These are phyloP conservation scores for Areca catechu DNA, from an alignment of 176 grass and related monocot genomes.

Conservation along the genomic window DNA sequence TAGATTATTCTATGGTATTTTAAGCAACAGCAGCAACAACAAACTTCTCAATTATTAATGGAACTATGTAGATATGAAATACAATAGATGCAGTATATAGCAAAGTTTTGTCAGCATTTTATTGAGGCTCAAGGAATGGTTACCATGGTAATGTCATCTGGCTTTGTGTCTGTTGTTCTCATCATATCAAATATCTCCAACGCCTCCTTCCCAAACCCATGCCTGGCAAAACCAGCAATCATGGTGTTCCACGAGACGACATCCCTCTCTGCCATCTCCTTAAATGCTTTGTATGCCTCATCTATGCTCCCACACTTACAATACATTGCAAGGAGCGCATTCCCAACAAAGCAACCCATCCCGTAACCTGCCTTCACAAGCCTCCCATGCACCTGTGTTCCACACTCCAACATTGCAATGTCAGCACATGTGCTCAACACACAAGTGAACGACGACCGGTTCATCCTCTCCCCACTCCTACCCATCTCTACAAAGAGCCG, in stretches of 20 bases:
- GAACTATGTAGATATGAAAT: not conserved
- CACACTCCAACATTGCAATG: conserved; percentile 73
- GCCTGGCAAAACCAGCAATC: conserved; percentile 71
- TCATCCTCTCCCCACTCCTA: conserved; percentile 40
- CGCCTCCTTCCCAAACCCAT: conserved; percentile 71
- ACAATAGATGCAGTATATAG: not conserved
- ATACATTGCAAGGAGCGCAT: conserved; percentile 85
- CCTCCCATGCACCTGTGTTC: conserved; percentile 70
- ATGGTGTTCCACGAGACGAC: conserved; percentile 90
- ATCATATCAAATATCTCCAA: conserved; percentile 57
- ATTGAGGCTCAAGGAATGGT: not conserved
- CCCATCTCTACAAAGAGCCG: conserved; percentile 64
- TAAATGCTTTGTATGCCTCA: conserved; percentile 56
- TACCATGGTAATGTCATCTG: conserved; percentile 88
- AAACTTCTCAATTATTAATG: too few relatives aligned
- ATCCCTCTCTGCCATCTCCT: conserved; percentile 79
- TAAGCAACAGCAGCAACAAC: too few relatives aligned
- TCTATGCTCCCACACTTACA: conserved; percentile 84
- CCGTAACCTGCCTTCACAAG: conserved; percentile 71
- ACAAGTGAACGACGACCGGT: conserved; percentile 78
- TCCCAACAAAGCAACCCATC: conserved; percentile 74
- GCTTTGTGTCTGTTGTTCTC: conserved; percentile 46
- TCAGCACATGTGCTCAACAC: conserved; percentile 79
- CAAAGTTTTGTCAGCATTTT: not conserved
- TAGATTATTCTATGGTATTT: too few relatives aligned